Percentiles rank a stretch among this genome's conserved stretches.
Evolutionary conservation across 83 land plant genomes (phyloP).

Genomic region (Picea abies): DNA sequence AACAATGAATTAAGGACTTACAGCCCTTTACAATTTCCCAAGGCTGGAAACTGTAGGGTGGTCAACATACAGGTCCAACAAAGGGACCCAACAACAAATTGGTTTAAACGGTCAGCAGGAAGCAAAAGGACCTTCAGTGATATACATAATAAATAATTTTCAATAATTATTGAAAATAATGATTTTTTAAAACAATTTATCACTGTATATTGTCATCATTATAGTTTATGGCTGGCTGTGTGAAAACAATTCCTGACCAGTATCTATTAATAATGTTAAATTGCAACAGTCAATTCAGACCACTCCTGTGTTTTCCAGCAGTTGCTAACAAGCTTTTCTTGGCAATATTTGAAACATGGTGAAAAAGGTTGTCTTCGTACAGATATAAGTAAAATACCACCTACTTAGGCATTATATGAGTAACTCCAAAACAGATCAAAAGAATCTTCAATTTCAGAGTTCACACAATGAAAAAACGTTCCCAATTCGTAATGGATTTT

Average conservation of each 20-base stretch:
- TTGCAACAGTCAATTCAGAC: neutral
- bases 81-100: no score
- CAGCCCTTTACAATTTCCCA: no score
- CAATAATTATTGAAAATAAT: neutral
- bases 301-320: neutral
- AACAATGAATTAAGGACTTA: no score
- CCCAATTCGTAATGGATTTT: neutral
- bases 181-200: neutral
- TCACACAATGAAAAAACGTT: neutral
- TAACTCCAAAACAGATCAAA: neutral
- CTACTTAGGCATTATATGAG: neutral
- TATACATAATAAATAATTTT: no score
- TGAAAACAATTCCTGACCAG: neutral
- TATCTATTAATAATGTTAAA: neutral
- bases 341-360: neutral
- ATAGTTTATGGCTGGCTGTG: neutral
- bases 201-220: neutral
- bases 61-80: no score
- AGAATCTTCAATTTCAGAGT: neutral
- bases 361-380: neutral
- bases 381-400: neutral
- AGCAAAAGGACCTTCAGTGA: no score
- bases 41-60: no score
- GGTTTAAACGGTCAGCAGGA: no score
- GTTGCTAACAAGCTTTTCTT: neutral